Evolutionary conservation across 176 grass and related monocot genomes (phyloP), one percentile per base, ranked within the genome.

Genomic region (Aegilops speltoides): DNA sequence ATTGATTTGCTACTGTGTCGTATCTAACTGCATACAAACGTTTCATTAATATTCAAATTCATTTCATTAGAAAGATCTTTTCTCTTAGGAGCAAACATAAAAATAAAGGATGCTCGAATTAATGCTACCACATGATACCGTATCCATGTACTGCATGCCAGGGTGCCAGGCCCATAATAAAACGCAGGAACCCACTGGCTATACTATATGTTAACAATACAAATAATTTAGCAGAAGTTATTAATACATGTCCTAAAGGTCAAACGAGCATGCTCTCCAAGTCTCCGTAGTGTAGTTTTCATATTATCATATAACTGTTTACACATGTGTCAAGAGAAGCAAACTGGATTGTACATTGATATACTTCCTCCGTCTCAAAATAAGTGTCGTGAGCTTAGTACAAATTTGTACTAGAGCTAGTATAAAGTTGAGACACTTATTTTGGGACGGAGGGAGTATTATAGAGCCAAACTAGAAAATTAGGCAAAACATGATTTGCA

Each of bases 11-110:
- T 40, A 70, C 64, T 29, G 87, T 22, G 26, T 98, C 93, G 87
- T 91, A 98, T 77, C 96, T 94, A 83, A 98, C 96, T 98, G 88
- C 89, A 86, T 54, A 80, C 59, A 64, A 91, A 65, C 10, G 25
- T 32, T 66, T 28, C 31, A 65, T 83, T 3, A 72, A 78, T 71
- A 37, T 29, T 45, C 45, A 80, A 79, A 80, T 63, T 1, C 9
- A 70, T 83, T 33, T 69, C 46, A 60, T 79, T 57, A 68, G 24
- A 85, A 73, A 81, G 19, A 66, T 32, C 6, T 28, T 20, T 73
- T n/a, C 17, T 11, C 38, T 68, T 77, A 69, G 14, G 52, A 83
- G 23, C 22, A 62, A 78, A 73, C 29, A 46, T 77, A 32, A 65
- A 65, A 64, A 41, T 28, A 33, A 38, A 82, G 20, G 41, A 54